These are phyloP conservation scores for Volvox africanus DNA, from an alignment of 139 green algal species.

Conservation along the genomic window DNA sequence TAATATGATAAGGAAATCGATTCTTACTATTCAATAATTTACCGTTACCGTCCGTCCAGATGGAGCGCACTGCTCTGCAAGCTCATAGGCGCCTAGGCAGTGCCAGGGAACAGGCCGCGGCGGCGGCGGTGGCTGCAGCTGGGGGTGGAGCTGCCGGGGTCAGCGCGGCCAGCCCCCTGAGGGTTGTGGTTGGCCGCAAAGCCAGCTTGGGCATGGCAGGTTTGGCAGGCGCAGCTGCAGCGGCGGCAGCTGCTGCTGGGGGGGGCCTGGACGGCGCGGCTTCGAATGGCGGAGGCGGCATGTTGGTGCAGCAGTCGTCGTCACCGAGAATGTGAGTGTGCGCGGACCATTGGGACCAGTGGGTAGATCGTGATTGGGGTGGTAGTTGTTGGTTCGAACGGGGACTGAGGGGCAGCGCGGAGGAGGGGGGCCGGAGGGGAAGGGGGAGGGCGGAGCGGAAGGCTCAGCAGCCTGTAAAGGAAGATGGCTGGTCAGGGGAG, in stretches of 20 bases:
- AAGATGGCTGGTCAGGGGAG: no score
- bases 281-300: not conserved
- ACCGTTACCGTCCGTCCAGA: not conserved
- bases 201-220: not conserved
- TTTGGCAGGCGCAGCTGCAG: not conserved
- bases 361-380: no score
- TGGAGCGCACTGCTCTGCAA: slow-evolving; percentile 35
- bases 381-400: no score
- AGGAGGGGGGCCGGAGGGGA: no score
- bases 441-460: no score
- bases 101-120: not conserved
- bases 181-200: slow-evolving; percentile 4
- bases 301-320: not conserved
- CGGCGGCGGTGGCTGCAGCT: not conserved
- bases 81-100: slow-evolving; percentile 30
- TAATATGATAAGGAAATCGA: no score
- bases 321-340: slow-evolving; percentile 6
- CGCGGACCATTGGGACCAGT: not conserved
- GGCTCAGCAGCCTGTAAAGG: no score
- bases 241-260: not conserved
- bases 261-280: not conserved
- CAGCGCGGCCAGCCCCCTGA: not conserved
- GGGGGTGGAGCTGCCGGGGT: not conserved
- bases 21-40: no score
- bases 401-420: no score